phyloP scores from a whole-genome alignment of 257 asterid genomes.

The Scutellaria galericulata region DNA sequence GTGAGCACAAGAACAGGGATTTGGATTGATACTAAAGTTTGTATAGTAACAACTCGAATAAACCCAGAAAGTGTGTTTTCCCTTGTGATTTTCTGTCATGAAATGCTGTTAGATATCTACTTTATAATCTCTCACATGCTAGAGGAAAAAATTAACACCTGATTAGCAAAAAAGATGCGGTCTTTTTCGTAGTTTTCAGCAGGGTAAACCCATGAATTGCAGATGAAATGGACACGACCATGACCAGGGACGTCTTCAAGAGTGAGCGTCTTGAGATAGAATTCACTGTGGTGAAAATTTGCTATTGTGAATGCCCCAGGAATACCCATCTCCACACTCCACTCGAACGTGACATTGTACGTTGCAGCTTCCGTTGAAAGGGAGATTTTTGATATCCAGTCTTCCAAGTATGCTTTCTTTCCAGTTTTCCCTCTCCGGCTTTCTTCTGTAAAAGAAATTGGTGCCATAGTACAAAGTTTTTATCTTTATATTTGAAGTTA shows the following conservation, averaged over 20 bases:
- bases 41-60: not conserved
- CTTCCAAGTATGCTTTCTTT: slow-evolving; percentile 56
- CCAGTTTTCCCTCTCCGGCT: slow-evolving; percentile 52
- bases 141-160: slow-evolving; percentile 44
- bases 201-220: slow-evolving; percentile 86
- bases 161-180: slow-evolving; percentile 72
- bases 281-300: slow-evolving; percentile 67
- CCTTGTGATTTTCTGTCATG: not conserved
- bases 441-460: slow-evolving; percentile 27
- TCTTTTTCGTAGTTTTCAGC: slow-evolving; percentile 52
- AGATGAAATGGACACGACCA: slow-evolving; percentile 64
- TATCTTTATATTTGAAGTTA: not conserved
- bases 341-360: slow-evolving; percentile 61
- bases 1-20: not conserved
- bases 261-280: slow-evolving; percentile 71
- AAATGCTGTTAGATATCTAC: not conserved
- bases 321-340: slow-evolving; percentile 62
- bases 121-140: not conserved
- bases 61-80: not conserved
- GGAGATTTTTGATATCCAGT: slow-evolving; percentile 49
- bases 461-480: not conserved
- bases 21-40: not conserved
- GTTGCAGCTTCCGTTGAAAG: slow-evolving; percentile 44
- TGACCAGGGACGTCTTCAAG: slow-evolving; percentile 73
- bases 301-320: slow-evolving; percentile 68